A percentile compares a stretch with the other conserved stretches of the same genome.
Evolutionary conservation across 2,329 filamentous ascomycete species (phyloP).

Genomic region (Balansia obtecta): DNA sequence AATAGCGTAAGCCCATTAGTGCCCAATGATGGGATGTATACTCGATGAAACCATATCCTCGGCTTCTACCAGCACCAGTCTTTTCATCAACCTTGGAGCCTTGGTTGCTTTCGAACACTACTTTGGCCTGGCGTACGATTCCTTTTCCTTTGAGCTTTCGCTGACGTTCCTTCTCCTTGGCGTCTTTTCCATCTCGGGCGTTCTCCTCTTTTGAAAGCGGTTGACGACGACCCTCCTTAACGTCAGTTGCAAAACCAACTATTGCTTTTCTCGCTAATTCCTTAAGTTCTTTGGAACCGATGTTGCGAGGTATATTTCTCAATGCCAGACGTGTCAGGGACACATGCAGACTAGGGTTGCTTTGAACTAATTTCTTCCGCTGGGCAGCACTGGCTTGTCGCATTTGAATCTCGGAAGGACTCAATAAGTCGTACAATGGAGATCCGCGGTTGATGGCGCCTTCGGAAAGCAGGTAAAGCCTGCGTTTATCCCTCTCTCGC

Average conservation of each 20-base stretch:
- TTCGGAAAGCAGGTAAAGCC: slow-evolving; percentile 77
- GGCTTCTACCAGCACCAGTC: slow-evolving; percentile 66
- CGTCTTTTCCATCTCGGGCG: slow-evolving; percentile 64
- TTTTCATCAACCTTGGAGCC: slow-evolving; percentile 74
- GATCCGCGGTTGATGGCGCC: slow-evolving; percentile 71
- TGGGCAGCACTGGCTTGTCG: slow-evolving; percentile 78
- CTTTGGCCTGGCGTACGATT: slow-evolving; percentile 86
- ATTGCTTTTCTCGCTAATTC: slow-evolving; percentile 83
- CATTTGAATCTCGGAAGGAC: slow-evolving; percentile 72
- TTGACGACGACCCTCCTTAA: slow-evolving; percentile 62
- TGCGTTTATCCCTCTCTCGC: slow-evolving; percentile 75
- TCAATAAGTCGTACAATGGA: slow-evolving; percentile 62
- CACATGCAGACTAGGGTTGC: slow-evolving; percentile 79
- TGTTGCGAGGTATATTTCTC: slow-evolving; percentile 75
- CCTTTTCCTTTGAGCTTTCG: slow-evolving; percentile 72
- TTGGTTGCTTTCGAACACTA: slow-evolving; percentile 81
- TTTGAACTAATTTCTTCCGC: slow-evolving; percentile 79
- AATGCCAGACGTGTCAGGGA: slow-evolving; percentile 83
- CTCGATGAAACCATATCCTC: slow-evolving; percentile 96
- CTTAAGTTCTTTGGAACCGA: slow-evolving; percentile 81
- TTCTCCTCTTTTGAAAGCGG: slow-evolving; percentile 85
- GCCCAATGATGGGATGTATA: slow-evolving; percentile 90
- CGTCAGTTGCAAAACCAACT: slow-evolving; percentile 85
- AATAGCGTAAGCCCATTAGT: slow-evolving; percentile 85
- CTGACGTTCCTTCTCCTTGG: slow-evolving; percentile 66